phyloP scores from a whole-genome alignment of 306 rosid genomes.

The Trifolium dubium region DNA sequence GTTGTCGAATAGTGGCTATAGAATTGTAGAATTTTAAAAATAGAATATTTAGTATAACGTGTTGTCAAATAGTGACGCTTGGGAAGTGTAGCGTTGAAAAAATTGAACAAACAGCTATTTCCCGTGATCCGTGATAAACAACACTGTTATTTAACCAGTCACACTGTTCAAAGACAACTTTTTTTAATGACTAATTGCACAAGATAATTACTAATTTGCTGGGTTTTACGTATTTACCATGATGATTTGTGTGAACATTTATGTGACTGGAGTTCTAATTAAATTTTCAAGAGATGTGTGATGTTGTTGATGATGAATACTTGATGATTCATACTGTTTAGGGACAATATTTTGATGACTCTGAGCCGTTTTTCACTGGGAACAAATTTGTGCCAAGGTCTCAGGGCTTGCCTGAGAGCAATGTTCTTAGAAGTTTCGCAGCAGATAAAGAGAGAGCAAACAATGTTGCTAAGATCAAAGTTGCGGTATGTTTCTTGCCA shows the following conservation, averaged over 20 bases:
- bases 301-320: slow-evolving; percentile 33
- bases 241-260: slow-evolving; percentile 3
- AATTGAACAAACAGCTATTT: neutral
- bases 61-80: neutral
- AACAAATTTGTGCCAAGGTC: slow-evolving; percentile 53
- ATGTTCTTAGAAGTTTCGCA: slow-evolving; percentile 59
- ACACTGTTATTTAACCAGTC: neutral
- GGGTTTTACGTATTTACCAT: neutral
- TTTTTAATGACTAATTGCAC: neutral
- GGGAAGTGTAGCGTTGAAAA: neutral
- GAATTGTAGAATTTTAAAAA: neutral
- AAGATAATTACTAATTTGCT: slow-evolving; percentile 3
- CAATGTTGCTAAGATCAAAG: slow-evolving; percentile 84
- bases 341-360: slow-evolving; percentile 60
- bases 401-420: slow-evolving; percentile 60
- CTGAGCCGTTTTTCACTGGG: slow-evolving; percentile 48
- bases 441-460: slow-evolving; percentile 76
- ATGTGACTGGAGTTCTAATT: neutral
- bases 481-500: slow-evolving; percentile 63
- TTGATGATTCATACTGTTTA: slow-evolving; percentile 39
- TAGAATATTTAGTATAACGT: neutral
- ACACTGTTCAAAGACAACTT: neutral
- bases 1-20: neutral
- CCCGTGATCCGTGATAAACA: neutral
- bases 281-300: slow-evolving; percentile 46